These are phyloP conservation scores for Tubosaeta brunneosetosa DNA, from an alignment of 768 basidiomycete species.

Conservation along the genomic window DNA sequence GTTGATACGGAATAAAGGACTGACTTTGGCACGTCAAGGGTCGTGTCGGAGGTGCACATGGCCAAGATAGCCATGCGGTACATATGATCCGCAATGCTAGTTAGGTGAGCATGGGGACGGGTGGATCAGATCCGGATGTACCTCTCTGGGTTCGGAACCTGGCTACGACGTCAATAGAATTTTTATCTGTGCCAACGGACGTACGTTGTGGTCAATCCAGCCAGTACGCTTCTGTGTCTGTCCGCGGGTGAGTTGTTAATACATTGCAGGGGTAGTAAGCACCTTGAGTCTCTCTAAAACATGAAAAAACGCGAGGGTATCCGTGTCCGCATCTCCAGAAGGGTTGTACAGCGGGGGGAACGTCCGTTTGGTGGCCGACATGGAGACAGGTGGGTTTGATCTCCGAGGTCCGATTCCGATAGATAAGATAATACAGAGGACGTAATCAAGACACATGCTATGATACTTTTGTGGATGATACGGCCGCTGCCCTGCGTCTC, in stretches of 20 bases:
- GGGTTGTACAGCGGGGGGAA: slow-evolving; percentile 59
- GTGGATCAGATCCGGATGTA: slow-evolving; percentile 19
- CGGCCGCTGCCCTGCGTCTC: slow-evolving; percentile 34
- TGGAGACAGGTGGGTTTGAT: slow-evolving; percentile 1
- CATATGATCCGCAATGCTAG: slow-evolving; percentile 94
- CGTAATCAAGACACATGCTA: slow-evolving; percentile 5
- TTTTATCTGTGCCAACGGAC: background rate
- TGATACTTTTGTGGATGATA: slow-evolving; percentile 29
- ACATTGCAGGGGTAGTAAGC: background rate
- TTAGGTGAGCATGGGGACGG: background rate
- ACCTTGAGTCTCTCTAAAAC: slow-evolving; percentile 88
- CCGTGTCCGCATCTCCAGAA: slow-evolving; percentile 49
- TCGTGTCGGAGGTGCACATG: slow-evolving; percentile 76
- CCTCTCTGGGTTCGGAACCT: slow-evolving; percentile 89
- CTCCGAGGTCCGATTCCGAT: slow-evolving; percentile 24
- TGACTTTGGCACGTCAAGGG: slow-evolving; percentile 70
- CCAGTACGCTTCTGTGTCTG: slow-evolving; percentile 95
- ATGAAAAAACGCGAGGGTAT: slow-evolving; percentile 88
- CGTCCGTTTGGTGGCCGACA: slow-evolving; percentile 32
- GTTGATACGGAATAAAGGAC: slow-evolving; percentile 11
- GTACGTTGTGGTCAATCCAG: slow-evolving; percentile 75
- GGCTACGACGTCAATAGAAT: slow-evolving; percentile 5
- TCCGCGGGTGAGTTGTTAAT: background rate
- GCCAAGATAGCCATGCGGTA: slow-evolving; percentile 94
- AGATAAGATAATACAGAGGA: slow-evolving; percentile 27